Percentiles rank a stretch among this genome's conserved stretches.
These are phyloP conservation scores for Shiraia sp. DNA, from an alignment of 2,329 filamentous ascomycete genomes.

Conservation along the genomic window DNA sequence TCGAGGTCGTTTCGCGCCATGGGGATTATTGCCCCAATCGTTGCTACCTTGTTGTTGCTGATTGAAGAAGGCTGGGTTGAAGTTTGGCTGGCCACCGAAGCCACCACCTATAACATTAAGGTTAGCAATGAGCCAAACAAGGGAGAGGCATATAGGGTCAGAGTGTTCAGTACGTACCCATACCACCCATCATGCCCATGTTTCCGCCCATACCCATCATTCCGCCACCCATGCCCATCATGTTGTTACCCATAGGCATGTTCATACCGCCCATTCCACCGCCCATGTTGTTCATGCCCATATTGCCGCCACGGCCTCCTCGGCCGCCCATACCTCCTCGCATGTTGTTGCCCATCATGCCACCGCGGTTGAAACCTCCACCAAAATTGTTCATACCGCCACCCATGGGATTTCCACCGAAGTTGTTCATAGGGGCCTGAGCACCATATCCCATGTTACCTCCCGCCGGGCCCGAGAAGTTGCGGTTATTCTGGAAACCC, in stretches of 20 bases:
- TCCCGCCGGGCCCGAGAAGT: constrained; percentile 38
- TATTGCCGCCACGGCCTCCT: constrained; percentile 40
- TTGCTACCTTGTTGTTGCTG: constrained; percentile 51
- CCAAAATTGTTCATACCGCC: constrained; percentile 44
- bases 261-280: constrained; percentile 42
- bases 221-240: constrained; percentile 47
- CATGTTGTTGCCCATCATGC: constrained; percentile 43
- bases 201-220: constrained; percentile 41
- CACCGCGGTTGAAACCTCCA: constrained; percentile 49
- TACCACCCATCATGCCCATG: constrained; percentile 41
- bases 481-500: constrained; percentile 43
- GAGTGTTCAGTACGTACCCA: constrained; percentile 30
- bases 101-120: constrained; percentile 40
- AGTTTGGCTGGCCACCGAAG: constrained; percentile 70
- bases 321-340: constrained; percentile 54
- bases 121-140: constrained; percentile 11
- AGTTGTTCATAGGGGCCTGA: constrained; percentile 51
- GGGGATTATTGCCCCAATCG: constrained; percentile 70
- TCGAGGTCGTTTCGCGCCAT: constrained; percentile 77
- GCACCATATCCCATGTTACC: constrained; percentile 48
- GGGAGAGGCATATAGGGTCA: neutral
- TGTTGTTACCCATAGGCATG: constrained; percentile 44
- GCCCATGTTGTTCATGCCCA: constrained; percentile 44
- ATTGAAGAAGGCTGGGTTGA: constrained; percentile 73
- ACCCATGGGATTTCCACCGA: constrained; percentile 43